Evolutionary conservation across 2,329 filamentous ascomycete species (phyloP).

Genomic region (Ceratocystis lukuohia): DNA sequence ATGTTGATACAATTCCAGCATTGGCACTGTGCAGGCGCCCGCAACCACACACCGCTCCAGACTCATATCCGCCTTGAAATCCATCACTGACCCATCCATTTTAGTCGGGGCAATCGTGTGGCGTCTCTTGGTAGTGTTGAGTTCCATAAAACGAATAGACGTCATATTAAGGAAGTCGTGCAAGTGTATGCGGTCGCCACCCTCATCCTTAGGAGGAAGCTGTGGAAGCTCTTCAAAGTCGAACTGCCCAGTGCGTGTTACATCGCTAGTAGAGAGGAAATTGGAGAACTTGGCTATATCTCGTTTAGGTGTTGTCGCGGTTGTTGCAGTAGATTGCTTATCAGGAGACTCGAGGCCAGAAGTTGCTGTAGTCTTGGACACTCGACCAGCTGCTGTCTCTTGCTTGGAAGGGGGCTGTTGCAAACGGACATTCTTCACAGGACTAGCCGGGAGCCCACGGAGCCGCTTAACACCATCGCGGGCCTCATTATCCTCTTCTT

Average conservation of each 20-base stretch:
- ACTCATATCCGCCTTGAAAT: conserved; percentile 39
- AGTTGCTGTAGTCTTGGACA: conserved; percentile 33
- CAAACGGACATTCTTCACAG: conserved; percentile 61
- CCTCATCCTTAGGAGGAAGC: conserved; percentile 28
- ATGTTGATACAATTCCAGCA: conserved; percentile 77
- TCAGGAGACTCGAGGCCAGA: conserved; percentile 30
- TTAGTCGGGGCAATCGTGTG: conserved; percentile 58
- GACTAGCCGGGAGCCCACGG: conserved; percentile 58
- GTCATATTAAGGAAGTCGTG: conserved; percentile 93
- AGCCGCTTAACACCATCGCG: conserved; percentile 53
- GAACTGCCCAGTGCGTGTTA: conserved; percentile 12
- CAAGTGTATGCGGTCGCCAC: conserved; percentile 56
- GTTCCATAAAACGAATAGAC: conserved; percentile 94
- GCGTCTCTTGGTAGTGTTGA: conserved; percentile 87
- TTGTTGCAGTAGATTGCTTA: conserved; percentile 35
- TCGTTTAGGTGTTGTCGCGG: conserved; percentile 30
- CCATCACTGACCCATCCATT: conserved; percentile 30
- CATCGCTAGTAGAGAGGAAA: conserved; percentile 23
- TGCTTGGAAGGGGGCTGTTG: conserved; percentile 55
- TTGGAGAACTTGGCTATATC: conserved; percentile 12
- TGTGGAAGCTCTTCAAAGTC: conserved; percentile 30
- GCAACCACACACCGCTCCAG: conserved; percentile 74
- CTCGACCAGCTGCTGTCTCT: conserved; percentile 49
- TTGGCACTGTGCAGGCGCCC: conserved; percentile 79
- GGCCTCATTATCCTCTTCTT: conserved; percentile 43